Conservation (phyloP, 2,329 filamentous ascomycete species). For the Aspergillus sp. region DNA sequence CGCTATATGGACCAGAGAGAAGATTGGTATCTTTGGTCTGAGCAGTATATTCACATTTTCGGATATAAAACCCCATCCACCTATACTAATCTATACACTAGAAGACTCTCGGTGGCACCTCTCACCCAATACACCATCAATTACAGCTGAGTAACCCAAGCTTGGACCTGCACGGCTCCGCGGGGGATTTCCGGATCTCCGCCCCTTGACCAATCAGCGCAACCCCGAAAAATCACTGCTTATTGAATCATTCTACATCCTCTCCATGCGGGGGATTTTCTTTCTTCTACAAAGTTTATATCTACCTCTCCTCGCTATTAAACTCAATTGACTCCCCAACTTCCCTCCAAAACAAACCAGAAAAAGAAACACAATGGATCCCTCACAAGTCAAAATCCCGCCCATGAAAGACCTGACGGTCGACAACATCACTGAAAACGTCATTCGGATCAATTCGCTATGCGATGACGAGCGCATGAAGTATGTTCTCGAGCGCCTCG, state of each 20-base stretch:
- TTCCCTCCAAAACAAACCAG: background rate
- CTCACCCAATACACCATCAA: background rate
- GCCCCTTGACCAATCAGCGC: background rate
- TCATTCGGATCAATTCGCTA: slow-evolving; percentile 74
- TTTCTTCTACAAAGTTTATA: background rate
- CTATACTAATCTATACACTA: background rate
- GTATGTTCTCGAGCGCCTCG: slow-evolving; percentile 73
- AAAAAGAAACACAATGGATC: slow-evolving; percentile 41
- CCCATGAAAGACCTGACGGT: slow-evolving; percentile 71
- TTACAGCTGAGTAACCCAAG: background rate
- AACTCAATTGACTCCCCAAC: background rate
- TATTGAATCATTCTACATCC: slow-evolving; percentile 14
- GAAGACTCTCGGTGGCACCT: too few relatives aligned
- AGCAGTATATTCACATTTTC: background rate
- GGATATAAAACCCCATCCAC: background rate
- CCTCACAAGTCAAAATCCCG: slow-evolving; percentile 47
- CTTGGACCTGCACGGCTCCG: background rate
- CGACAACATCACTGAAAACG: slow-evolving; percentile 80
- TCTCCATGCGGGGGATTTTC: slow-evolving; percentile 9
- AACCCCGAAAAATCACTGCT: slow-evolving; percentile 7
- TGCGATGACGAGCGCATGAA: slow-evolving; percentile 67
- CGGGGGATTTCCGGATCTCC: slow-evolving; percentile 8
- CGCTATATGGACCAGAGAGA: background rate
- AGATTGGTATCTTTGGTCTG: background rate
- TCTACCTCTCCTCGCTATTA: background rate